These are phyloP conservation scores for Exophiala bonariae DNA, from an alignment of 2,329 filamentous ascomycete species.

Conservation along the genomic window DNA sequence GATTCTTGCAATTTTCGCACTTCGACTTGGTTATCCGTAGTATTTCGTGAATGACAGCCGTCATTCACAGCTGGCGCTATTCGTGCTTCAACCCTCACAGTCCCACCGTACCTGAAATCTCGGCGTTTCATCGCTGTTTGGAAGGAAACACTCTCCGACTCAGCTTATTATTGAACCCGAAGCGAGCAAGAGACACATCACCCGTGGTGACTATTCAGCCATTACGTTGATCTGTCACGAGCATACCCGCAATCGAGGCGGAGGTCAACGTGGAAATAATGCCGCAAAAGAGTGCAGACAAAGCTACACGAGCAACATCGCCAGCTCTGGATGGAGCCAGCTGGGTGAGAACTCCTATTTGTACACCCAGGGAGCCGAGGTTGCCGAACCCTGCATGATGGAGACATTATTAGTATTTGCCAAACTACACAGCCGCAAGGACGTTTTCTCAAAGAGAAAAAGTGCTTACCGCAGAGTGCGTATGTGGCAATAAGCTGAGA, in stretches of 20 bases:
- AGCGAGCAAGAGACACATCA: too few relatives aligned
- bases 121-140: too few relatives aligned
- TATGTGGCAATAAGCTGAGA: slow-evolving; percentile 83
- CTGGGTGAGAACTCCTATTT: slow-evolving; percentile 84
- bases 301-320: slow-evolving; percentile 72
- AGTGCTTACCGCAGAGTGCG: slow-evolving; percentile 67
- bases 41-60: too few relatives aligned
- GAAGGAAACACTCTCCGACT: too few relatives aligned
- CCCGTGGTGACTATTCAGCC: too few relatives aligned
- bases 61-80: too few relatives aligned
- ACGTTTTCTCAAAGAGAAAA: too few relatives aligned
- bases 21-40: too few relatives aligned
- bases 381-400: slow-evolving; percentile 73
- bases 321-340: slow-evolving; percentile 72
- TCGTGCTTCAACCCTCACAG: too few relatives aligned
- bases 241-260: slow-evolving; percentile 74
- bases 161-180: too few relatives aligned
- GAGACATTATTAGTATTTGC: neutral
- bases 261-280: slow-evolving; percentile 77
- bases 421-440: slow-evolving; percentile 18
- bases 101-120: too few relatives aligned
- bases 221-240: slow-evolving; percentile 55
- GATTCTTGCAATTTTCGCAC: too few relatives aligned
- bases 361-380: slow-evolving; percentile 82
- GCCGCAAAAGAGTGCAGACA: slow-evolving; percentile 76